Evolutionary conservation across 306 rosid species (phyloP).

Genomic region (Cucumis cinereus): DNA sequence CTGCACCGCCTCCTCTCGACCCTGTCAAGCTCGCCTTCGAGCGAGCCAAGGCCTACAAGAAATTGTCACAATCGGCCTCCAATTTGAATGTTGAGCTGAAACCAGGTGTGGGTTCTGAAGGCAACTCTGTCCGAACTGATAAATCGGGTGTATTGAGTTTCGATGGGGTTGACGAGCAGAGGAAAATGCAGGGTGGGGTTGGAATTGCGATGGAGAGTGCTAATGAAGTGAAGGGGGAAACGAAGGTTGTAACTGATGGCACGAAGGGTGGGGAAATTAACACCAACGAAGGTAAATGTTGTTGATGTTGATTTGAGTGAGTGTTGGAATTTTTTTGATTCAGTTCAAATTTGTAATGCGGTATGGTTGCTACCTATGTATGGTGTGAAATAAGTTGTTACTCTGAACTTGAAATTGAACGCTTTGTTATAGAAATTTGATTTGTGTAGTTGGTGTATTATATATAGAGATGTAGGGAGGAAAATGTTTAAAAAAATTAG

Average conservation of each 20-base stretch:
- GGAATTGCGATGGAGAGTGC: constrained; percentile 54
- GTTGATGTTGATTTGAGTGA: not conserved
- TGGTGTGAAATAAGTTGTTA: not conserved
- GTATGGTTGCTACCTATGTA: not conserved
- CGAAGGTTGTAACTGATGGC: constrained; percentile 10
- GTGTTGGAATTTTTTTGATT: not conserved
- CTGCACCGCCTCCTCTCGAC: constrained; percentile 22
- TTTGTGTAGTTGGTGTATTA: not conserved
- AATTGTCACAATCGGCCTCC: constrained; percentile 14
- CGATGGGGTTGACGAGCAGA: constrained; percentile 15
- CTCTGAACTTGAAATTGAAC: not conserved
- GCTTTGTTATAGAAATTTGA: not conserved
- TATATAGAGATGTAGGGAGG: not conserved
- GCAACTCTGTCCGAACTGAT: constrained; percentile 5
- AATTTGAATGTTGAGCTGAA: constrained; percentile 17
- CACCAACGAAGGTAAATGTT: constrained; percentile 26
- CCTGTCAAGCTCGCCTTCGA: constrained; percentile 53
- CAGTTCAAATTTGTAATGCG: not conserved
- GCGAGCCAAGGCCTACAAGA: constrained; percentile 51
- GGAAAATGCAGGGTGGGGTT: constrained; percentile 32
- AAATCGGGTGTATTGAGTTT: constrained; percentile 2
- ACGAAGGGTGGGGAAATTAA: not conserved
- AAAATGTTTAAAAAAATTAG: not conserved
- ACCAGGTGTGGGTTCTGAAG: constrained; percentile 14
- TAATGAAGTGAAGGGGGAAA: constrained; percentile 6